These are phyloP conservation scores for Pseudohyphozyma bogoriensis DNA, from an alignment of 768 basidiomycete genomes.

Conservation along the genomic window DNA sequence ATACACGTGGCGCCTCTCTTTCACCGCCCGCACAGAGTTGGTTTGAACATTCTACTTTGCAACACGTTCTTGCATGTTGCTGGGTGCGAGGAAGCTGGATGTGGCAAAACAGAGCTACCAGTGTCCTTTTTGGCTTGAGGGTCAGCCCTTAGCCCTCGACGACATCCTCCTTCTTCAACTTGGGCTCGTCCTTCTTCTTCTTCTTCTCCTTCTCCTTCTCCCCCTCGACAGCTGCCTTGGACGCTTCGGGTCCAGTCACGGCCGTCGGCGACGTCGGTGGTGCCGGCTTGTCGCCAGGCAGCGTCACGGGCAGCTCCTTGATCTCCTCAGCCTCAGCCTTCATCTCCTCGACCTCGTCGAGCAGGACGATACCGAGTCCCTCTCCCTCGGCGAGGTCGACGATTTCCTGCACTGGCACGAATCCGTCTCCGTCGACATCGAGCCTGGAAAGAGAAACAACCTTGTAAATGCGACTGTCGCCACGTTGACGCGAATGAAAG, in stretches of 20 bases:
- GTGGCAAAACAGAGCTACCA: no score
- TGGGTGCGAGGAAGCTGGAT: no score
- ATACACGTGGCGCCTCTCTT: background rate
- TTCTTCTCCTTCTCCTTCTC: slow-evolving; percentile 3
- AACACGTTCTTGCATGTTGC: background rate
- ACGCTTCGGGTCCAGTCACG: no score
- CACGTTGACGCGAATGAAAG: no score
- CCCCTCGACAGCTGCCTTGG: background rate
- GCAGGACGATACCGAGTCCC: slow-evolving; percentile 43
- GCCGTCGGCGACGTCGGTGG: no score
- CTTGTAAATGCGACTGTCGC: slow-evolving; percentile 94
- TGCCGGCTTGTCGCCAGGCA: no score
- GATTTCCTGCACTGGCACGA: slow-evolving; percentile 89
- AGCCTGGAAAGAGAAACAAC: slow-evolving; percentile 41
- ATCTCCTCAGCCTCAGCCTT: slow-evolving; percentile 12
- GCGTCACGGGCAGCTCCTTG: background rate
- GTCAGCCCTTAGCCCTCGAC: slow-evolving; percentile 44
- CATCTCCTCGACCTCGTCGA: slow-evolving; percentile 17
- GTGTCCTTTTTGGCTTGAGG: no score
- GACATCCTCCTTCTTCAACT: slow-evolving; percentile 92
- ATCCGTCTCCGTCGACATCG: slow-evolving; percentile 74
- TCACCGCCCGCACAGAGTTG: background rate
- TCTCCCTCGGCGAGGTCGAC: slow-evolving; percentile 68
- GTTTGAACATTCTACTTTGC: background rate
- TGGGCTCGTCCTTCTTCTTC: slow-evolving; percentile 48